phyloP scores from a whole-genome alignment of 2,329 filamentous ascomycete species.

The Seiridium cupressi region DNA sequence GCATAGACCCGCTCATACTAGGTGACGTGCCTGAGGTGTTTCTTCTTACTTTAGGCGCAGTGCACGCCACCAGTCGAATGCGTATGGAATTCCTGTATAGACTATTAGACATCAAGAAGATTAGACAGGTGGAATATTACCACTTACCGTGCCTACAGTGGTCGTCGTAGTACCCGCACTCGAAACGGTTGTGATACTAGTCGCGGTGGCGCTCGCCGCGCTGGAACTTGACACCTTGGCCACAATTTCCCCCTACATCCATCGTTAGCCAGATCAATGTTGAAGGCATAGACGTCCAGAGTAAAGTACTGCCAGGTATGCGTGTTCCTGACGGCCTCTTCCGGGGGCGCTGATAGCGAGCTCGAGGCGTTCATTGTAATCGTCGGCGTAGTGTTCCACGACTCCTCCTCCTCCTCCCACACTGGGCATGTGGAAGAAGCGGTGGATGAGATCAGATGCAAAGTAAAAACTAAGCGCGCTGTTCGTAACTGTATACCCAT shows the following conservation, averaged over 20 bases:
- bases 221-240: neutral
- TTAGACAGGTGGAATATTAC: constrained; percentile 6
- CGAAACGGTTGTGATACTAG: neutral
- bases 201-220: neutral
- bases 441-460: constrained; percentile 66
- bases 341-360: constrained; percentile 46
- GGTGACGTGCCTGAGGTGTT: neutral
- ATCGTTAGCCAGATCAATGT: constrained; percentile 60
- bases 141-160: neutral
- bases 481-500: constrained; percentile 60
- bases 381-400: constrained; percentile 62
- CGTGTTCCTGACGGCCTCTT: constrained; percentile 53
- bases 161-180: neutral
- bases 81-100: constrained; percentile 35
- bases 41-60: constrained; percentile 26
- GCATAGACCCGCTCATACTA: too few species aligned
- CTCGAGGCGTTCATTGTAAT: constrained; percentile 52
- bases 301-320: constrained; percentile 68
- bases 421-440: constrained; percentile 60
- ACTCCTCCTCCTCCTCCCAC: constrained; percentile 57
- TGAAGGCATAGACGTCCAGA: constrained; percentile 64
- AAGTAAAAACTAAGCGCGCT: constrained; percentile 60
- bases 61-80: constrained; percentile 37
- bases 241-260: constrained; percentile 53
- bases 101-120: constrained; percentile 11